A percentile compares a stretch with the other conserved stretches of the same genome.
phyloP scores from a whole-genome alignment of 1,139 yeast genomes.

The Magnusiomyces fungicola region DNA sequence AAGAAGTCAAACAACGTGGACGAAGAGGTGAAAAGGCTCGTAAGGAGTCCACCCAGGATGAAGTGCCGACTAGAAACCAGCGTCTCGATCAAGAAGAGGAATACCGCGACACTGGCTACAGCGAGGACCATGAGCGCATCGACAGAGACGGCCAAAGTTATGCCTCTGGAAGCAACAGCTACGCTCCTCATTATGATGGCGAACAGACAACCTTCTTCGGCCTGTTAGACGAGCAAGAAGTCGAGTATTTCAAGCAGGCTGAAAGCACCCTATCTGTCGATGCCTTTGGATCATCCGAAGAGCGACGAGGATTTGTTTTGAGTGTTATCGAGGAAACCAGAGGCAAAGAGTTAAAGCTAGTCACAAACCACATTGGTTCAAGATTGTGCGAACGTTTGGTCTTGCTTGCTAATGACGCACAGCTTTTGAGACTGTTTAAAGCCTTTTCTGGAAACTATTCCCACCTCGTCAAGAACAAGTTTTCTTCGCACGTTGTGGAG shows the following conservation, averaged over 20 bases:
- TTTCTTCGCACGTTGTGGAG: constrained; percentile 90
- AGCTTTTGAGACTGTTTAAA: constrained; percentile 52
- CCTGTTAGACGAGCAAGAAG: constrained; percentile 70
- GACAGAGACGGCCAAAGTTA: constrained; percentile 4
- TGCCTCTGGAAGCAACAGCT: constrained; percentile 7
- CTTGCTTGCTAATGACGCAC: constrained; percentile 55
- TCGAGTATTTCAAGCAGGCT: constrained; percentile 88
- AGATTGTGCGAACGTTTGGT: constrained; percentile 83
- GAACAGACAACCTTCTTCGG: constrained; percentile 57
- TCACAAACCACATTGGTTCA: constrained; percentile 91
- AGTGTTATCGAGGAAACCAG: constrained; percentile 79
- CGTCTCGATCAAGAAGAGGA: constrained; percentile 14
- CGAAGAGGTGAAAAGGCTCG: constrained; percentile 52
- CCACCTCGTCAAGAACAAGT: constrained; percentile 77
- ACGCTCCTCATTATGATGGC: constrained; percentile 9
- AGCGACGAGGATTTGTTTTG: constrained; percentile 59
- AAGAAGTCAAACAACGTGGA: constrained; percentile 43
- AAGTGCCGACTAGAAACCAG: no score
- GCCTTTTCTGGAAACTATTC: constrained; percentile 66
- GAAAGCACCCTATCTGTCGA: constrained; percentile 78
- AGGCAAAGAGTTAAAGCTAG: constrained; percentile 87
- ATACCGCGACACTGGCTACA: not conserved
- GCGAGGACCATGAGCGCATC: constrained; percentile 13
- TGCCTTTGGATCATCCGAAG: constrained; percentile 70
- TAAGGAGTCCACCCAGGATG: constrained; percentile 26